phyloP scores from a whole-genome alignment of 805 yeast genomes.

The Isabelozyma pseudorhagii region DNA sequence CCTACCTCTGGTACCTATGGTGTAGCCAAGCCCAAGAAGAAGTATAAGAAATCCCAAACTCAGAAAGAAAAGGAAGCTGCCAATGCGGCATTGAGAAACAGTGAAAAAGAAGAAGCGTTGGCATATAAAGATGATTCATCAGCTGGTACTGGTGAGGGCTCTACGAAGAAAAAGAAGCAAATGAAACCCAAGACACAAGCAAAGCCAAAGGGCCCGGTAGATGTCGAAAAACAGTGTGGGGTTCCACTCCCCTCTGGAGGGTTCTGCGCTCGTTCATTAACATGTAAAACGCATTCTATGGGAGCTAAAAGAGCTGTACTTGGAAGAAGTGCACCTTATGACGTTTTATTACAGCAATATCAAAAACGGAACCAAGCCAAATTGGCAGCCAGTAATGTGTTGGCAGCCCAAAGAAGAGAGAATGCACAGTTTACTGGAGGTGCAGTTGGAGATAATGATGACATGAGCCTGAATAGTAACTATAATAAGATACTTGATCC shows the following conservation, averaged over 20 bases:
- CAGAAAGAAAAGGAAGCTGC: conserved; percentile 47
- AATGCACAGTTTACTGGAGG: conserved; percentile 45
- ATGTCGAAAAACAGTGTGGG: conserved; percentile 94
- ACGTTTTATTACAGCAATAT: conserved; percentile 78
- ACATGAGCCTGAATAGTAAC: conserved; percentile 26
- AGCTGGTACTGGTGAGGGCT: conserved; percentile 7
- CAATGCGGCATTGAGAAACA: conserved; percentile 33
- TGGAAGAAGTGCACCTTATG: conserved; percentile 93
- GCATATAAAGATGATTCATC: conserved; percentile 3
- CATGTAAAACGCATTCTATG: conserved; percentile 98
- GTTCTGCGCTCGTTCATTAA: conserved; percentile 89
- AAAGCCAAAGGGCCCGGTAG: conserved; percentile 78
- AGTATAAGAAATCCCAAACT: conserved; percentile 41
- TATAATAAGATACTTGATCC: conserved; percentile 59
- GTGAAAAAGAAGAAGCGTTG: neutral
- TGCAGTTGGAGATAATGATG: conserved; percentile 15
- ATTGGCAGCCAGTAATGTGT: conserved; percentile 76
- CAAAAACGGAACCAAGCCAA: conserved; percentile 92
- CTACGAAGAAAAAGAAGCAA: conserved; percentile 29
- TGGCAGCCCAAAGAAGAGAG: conserved; percentile 74
- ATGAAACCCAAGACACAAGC: conserved; percentile 39
- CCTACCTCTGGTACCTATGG: conserved; percentile 17
- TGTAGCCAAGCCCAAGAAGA: conserved; percentile 33
- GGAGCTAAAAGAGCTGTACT: conserved; percentile 95
- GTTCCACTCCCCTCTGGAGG: conserved; percentile 94